Percentiles rank a stretch among this genome's conserved stretches.
These are phyloP conservation scores for Mollisia scopiformis DNA, from an alignment of 2,329 filamentous ascomycete species.

Conservation along the genomic window DNA sequence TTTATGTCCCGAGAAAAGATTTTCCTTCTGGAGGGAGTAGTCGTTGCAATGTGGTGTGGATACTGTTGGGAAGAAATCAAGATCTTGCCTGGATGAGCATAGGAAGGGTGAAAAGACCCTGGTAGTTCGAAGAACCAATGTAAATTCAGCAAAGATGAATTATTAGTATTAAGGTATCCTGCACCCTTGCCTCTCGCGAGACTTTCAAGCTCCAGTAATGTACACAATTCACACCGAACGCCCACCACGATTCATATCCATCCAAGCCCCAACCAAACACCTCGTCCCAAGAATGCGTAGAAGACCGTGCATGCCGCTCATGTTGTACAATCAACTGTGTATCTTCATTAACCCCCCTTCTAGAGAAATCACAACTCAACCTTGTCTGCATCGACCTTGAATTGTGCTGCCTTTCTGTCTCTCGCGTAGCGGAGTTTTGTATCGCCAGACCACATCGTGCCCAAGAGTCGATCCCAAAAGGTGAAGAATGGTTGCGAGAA, in stretches of 20 bases:
- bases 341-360: background rate
- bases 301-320: background rate
- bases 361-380: constrained; percentile 16
- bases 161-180: constrained; percentile 27
- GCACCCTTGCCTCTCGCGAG: constrained; percentile 17
- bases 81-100: too few relatives aligned
- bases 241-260: constrained; percentile 7
- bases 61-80: too few relatives aligned
- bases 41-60: too few relatives aligned
- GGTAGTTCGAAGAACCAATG: background rate
- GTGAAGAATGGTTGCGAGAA: constrained; percentile 93
- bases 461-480: constrained; percentile 85
- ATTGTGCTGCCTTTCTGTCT: constrained; percentile 34
- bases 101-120: too few relatives aligned
- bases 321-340: constrained; percentile 2
- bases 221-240: constrained; percentile 5
- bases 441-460: constrained; percentile 55
- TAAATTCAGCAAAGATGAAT: constrained; percentile 3
- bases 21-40: too few relatives aligned
- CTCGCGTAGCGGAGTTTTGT: constrained; percentile 32
- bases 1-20: too few relatives aligned
- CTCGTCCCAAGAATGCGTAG: constrained; percentile 15
- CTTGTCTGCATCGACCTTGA: constrained; percentile 32
- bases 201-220: constrained; percentile 2
- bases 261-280: constrained; percentile 22